These are phyloP conservation scores for Daucus carota DNA, from an alignment of 129 eudicot genomes.

Conservation along the genomic window DH1_v3.0 NC_030386.2:25005001-25005500, in stretches of 20 bases:
- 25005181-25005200: background rate
- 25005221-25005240: background rate
- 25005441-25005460: background rate
- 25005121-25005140: conserved; percentile 48
- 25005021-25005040: conserved; percentile 84
- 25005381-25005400: background rate
- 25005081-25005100: conserved; percentile 78
- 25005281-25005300: background rate
- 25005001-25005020: conserved; percentile 89
- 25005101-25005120: conserved; percentile 71
- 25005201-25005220: background rate
- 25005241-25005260: background rate
- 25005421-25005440: background rate
- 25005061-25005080: conserved; percentile 83
- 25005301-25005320: background rate
- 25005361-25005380: background rate
- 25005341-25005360: background rate
- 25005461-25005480: no score
- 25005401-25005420: background rate
- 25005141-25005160: background rate
- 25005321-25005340: background rate
- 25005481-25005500: no score
- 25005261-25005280: background rate
- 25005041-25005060: conserved; percentile 58
- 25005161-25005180: background rate